Evolutionary conservation across 805 yeast genomes (phyloP), one percentile per base, ranked within the genome.

Genomic region (Candida wancherniae): DNA sequence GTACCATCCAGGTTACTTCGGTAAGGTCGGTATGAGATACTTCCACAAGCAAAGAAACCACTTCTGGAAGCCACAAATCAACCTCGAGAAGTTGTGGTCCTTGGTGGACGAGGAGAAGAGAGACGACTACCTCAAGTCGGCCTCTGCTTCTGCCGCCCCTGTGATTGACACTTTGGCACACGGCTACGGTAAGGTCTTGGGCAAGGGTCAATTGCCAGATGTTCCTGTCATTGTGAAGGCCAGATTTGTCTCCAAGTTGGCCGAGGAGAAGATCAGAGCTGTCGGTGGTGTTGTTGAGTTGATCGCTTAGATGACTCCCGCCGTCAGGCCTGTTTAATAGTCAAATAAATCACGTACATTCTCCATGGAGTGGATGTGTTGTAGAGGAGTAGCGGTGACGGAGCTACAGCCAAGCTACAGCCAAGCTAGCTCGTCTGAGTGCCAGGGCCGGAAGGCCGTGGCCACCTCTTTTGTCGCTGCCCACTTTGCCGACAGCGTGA

Each of bases 1-100:
- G 75, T 92, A 84, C 95, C 99, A 92, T 74, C 98, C 98, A 64
- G 99, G 99, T 87, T 92, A 92, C 90, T 92, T 92, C 77, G 99
- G 99, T 84, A 94, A 92, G 79, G 97, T 92, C 69, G 99, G 99
- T 88, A 90, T 90, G 97, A 86, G 98, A 84, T 82, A 84, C 82
- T 90, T 81, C 95, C 96, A 86, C 86, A 80, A 83, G 71, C 94
- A 85, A 75, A 75, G 73, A 63, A 75, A 72, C 76, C 96, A 84
- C 66, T 81, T 79, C 87, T 92, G 98, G 98, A 82, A 75, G 72
- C 98, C 98, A 72, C 84, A 83, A 59, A 75, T 92, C 71, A 92
- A 92, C 90, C 76, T 92, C 68, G 97, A 92, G 80, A 86, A 85
- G 73, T 83, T 92, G 69, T 92, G 98, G 98, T 76, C 97, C 58